These are phyloP conservation scores for Aspergillus neoniger DNA, from an alignment of 2,329 filamentous ascomycete species.

Conservation along the genomic window DNA sequence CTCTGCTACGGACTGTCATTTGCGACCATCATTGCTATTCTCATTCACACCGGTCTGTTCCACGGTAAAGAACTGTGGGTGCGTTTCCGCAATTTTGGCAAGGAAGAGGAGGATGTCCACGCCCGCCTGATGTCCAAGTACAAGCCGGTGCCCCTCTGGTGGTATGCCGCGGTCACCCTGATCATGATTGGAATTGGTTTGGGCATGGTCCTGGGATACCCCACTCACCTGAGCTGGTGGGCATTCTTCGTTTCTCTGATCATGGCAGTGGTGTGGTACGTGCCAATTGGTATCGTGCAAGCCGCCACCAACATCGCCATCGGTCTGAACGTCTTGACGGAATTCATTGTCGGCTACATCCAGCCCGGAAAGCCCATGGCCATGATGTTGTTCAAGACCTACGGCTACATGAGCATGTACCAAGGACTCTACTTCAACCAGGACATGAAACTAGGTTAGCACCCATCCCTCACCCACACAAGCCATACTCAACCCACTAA, in stretches of 20 bases:
- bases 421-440: slow-evolving; percentile 66
- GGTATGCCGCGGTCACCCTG: slow-evolving; percentile 54
- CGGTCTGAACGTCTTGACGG: slow-evolving; percentile 71
- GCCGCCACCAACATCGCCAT: slow-evolving; percentile 68
- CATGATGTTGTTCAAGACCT: slow-evolving; percentile 79
- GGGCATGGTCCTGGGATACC: slow-evolving; percentile 54
- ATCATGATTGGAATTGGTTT: slow-evolving; percentile 55
- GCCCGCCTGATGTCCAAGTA: slow-evolving; percentile 60
- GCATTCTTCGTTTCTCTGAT: slow-evolving; percentile 67
- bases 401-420: slow-evolving; percentile 68
- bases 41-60: slow-evolving; percentile 69
- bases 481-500: background rate
- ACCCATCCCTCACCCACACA: background rate
- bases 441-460: slow-evolving; percentile 62
- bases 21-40: slow-evolving; percentile 67
- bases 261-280: slow-evolving; percentile 64
- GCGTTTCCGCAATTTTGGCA: slow-evolving; percentile 61
- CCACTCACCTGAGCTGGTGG: slow-evolving; percentile 72
- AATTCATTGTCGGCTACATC: slow-evolving; percentile 73
- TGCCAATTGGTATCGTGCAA: slow-evolving; percentile 65
- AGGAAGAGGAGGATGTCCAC: slow-evolving; percentile 57
- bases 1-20: slow-evolving; percentile 72
- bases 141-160: slow-evolving; percentile 58
- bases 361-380: slow-evolving; percentile 69
- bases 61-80: slow-evolving; percentile 67